Base-by-base conservation (phyloP, 768 basidiomycete species). In the Pleurotus cornucopiae region DNA sequence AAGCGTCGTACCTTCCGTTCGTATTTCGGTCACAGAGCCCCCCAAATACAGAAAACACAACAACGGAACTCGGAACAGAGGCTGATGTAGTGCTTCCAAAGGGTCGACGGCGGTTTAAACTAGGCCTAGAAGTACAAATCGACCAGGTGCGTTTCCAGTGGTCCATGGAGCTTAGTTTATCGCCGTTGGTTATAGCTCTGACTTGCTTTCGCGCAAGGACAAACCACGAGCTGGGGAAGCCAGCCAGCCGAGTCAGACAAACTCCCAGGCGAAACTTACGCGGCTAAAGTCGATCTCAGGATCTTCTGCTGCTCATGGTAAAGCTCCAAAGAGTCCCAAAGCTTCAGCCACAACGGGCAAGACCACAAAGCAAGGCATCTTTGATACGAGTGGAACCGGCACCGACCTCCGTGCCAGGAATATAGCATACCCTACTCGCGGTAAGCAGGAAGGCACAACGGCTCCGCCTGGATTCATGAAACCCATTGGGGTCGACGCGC, bases 1-100 rank as follows among this genome's bases (percentile, higher is more conserved):
- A 88, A 66, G 62, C 76, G 13, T 88, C 86, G 1, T 87, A 86
- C 66, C 66, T 87, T 23, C 86, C 86, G 3, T 88, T 88, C 66
- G 67, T 87, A 14, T 85, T 84, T 61, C 69, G 76, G 54, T 70
- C 76, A 43, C 58, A 37, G 39, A 40, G 16, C 14, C 51, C 51
- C 2, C 18, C 46, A 13, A 13, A 47, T 25, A 0, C 18, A 23
- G 14, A 66, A 49, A 60, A 62, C 11, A 34, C 30, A 34, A 67
- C 65, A 6, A 67, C 54, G 23, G 57, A 67, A 55, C 62, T 59
- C 49, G 54, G 63, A 49, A 47, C 63, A 57, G 63, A 62, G 45
- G 57, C 64, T 30, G 58, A 34, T 4, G 52, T 52, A 12, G 64
- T 57, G 45, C 69, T 54, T 49, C 69, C 71, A 54, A 73, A 72